phyloP scores from a whole-genome alignment of 108 stramenopile genomes.

The Mayamaea pseudoterrestris region DNA sequence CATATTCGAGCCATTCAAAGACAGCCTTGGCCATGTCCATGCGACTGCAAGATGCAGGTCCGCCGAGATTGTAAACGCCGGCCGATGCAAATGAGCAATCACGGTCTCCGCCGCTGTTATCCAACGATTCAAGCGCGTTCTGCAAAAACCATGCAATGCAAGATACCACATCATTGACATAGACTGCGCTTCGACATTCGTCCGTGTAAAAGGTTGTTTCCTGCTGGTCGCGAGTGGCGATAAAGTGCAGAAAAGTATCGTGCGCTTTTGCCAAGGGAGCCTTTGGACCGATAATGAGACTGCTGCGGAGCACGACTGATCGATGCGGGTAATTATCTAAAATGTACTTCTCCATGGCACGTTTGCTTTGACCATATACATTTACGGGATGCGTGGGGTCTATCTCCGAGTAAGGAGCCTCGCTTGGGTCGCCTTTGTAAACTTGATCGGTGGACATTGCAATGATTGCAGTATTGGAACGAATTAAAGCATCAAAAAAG shows the following conservation, averaged over 20 bases:
- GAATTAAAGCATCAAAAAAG: slow-evolving; percentile 21
- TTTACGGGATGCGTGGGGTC: slow-evolving; percentile 35
- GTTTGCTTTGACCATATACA: slow-evolving; percentile 55
- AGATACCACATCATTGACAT: slow-evolving; percentile 27
- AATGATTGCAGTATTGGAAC: slow-evolving; percentile 15
- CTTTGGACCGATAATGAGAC: slow-evolving; percentile 55
- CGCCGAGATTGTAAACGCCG: slow-evolving; percentile 58
- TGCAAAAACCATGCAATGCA: slow-evolving; percentile 26
- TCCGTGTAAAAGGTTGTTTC: slow-evolving; percentile 40
- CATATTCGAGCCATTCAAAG: slow-evolving; percentile 34
- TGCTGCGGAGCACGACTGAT: slow-evolving; percentile 38
- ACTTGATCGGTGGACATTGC: slow-evolving; percentile 82
- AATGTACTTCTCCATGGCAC: slow-evolving; percentile 40
- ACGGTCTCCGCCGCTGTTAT: neutral
- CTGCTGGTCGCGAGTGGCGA: slow-evolving; percentile 13
- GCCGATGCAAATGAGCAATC: neutral
- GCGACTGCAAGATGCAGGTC: slow-evolving; percentile 43
- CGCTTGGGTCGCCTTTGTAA: slow-evolving; percentile 45
- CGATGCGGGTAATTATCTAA: slow-evolving; percentile 1
- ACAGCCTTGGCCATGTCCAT: slow-evolving; percentile 51
- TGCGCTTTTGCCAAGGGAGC: slow-evolving; percentile 34
- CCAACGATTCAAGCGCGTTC: neutral
- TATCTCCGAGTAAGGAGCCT: slow-evolving; percentile 35
- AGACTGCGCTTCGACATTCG: slow-evolving; percentile 47
- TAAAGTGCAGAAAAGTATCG: slow-evolving; percentile 68